Conservation (phyloP, 768 basidiomycete genomes). For the Tylopilus sp. region DNA sequence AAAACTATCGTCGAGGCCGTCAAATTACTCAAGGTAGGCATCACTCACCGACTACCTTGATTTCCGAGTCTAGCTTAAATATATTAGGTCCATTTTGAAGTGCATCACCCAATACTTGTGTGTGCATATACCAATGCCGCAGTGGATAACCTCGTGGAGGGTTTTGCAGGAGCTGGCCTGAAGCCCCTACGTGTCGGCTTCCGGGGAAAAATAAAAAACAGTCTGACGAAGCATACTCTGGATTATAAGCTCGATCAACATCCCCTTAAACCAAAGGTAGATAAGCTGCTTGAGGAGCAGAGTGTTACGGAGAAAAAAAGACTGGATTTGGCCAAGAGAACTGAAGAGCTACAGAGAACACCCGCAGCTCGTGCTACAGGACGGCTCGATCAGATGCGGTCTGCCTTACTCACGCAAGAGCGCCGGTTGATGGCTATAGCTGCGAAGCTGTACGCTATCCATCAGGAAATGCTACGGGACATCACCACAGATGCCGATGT, state of each 20-base stretch:
- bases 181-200: conserved; percentile 77
- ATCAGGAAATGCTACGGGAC: conserved; percentile 62
- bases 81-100: conserved; percentile 68
- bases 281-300: conserved; percentile 39
- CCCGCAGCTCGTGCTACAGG: conserved; percentile 13
- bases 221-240: conserved; percentile 56
- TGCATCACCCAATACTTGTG: conserved; percentile 82
- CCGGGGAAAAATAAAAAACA: conserved; percentile 53
- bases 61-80: neutral
- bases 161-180: conserved; percentile 56
- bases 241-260: conserved; percentile 64
- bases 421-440: conserved; percentile 33
- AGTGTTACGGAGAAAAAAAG: conserved; percentile 27
- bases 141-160: conserved; percentile 86
- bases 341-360: conserved; percentile 17
- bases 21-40: conserved; percentile 66
- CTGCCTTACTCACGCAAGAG: conserved; percentile 23
- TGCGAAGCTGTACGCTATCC: conserved; percentile 48
- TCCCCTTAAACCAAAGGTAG: conserved; percentile 44
- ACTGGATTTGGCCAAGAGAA: conserved; percentile 24
- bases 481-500: conserved; percentile 68
- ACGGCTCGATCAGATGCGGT: conserved; percentile 31
- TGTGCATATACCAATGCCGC: conserved; percentile 94
- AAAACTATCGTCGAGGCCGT: conserved; percentile 87
- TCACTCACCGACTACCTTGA: neutral